Base-by-base conservation (phyloP, 331 rosid genomes). In the Rosa hybrid region DNA sequence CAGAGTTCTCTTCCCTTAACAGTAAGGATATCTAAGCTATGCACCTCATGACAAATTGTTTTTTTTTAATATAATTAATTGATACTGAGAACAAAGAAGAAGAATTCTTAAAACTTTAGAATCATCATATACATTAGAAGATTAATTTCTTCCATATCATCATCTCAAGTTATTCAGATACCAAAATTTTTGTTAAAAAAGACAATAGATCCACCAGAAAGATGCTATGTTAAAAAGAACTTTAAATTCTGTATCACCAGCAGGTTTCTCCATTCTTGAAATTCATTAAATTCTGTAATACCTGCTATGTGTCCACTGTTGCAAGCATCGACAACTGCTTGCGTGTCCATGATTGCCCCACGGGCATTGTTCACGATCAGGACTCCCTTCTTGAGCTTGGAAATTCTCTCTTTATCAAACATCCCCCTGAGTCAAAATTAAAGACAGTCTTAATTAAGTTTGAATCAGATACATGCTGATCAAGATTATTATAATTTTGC, bases 341-440 rank as follows among this genome's bases (percentile, higher is more conserved):
- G 93, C 0, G 98, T 85, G 12, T 96, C 97, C 99, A 96, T 90
- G 59, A 96, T 88, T 34, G 99, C 99, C 5, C 96, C 99, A 16
- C 98, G 90, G 81, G 99, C 99, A 86, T 94, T 94, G 92, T 91
- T 91, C 71, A 91, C 97, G 51, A 91, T 84, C 86, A 91, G 79
- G 69, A 92, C 97, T 79, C 98, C 97, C 83, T 90, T 94, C 93
- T 89, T 91, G 79, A 91, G 91, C 88, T 92, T 92, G 0, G 97
- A 94, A 76, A 94, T 91, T 83, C 89, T 89, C 20, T 78, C 86
- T 82, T 92, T 92, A 86, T 92, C 88, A 74, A 94, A 95, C 85
- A 95, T 59, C n/a, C 98, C 99, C 76, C 99, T 93, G 84, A 8
- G 42, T 84, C 86, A 67, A 82, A 64, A 49, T 65, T 69, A 78